phyloP scores from a whole-genome alignment of 495 filamentous ascomycete genomes.

The Neurospora sp. region DNA sequence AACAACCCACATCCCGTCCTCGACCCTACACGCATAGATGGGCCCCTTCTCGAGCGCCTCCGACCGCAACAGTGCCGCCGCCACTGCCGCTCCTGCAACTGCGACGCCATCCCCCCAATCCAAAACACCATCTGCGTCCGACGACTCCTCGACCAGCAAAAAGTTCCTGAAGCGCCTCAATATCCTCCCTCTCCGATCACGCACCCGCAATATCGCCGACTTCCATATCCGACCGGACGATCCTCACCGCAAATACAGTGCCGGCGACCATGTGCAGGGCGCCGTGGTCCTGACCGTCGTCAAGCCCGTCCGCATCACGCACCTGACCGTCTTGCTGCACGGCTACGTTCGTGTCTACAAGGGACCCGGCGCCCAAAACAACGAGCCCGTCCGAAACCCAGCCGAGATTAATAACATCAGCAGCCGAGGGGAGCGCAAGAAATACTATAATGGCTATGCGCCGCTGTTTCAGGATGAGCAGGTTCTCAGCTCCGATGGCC shows the following conservation, averaged over 20 bases:
- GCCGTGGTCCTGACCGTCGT: constrained; percentile 70
- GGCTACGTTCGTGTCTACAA: constrained; percentile 85
- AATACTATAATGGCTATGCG: constrained; percentile 71
- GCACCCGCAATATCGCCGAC: constrained; percentile 60
- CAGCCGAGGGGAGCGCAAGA: constrained; percentile 51
- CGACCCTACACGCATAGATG: constrained; percentile 20
- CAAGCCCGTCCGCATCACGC: constrained; percentile 77
- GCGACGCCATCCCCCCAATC: constrained; percentile 5
- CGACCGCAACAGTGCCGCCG: constrained; percentile 21
- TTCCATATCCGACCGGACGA: constrained; percentile 76
- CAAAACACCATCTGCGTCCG: constrained; percentile 14
- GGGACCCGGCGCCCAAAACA: constrained; percentile 54
- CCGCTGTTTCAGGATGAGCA: constrained; percentile 86
- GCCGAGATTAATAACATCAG: constrained; percentile 26
- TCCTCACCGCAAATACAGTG: constrained; percentile 75
- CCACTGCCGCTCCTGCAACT: constrained; percentile 9
- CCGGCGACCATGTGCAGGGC: constrained; percentile 53
- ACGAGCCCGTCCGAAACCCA: constrained; percentile 39
- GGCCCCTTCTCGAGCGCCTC: constrained; percentile 22
- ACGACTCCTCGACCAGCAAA: constrained; percentile 19
- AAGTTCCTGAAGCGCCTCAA: constrained; percentile 40
- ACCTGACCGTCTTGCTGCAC: constrained; percentile 78
- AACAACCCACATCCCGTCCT: constrained; percentile 2
- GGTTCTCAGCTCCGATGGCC: constrained; percentile 82
- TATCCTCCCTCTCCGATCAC: constrained; percentile 47